Base-by-base conservation (phyloP, 768 basidiomycete species). In the Porpolomopsis calyptriformis region DNA sequence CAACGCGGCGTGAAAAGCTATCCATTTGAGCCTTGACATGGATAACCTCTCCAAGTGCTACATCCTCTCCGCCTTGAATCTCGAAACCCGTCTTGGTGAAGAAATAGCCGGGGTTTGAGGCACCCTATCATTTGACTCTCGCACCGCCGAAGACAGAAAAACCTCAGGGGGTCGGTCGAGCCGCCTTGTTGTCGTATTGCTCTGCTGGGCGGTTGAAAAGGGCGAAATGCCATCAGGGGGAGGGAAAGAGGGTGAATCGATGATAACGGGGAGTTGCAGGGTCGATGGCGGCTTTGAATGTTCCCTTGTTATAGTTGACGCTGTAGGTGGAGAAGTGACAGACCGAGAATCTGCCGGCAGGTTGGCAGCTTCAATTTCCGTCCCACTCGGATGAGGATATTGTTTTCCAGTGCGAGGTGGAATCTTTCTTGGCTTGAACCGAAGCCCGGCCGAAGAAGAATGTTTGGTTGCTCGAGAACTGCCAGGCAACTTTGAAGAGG, bases 61-160 rank as follows among this genome's bases (percentile, higher is more conserved):
- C 48, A 43, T 51, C 41, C 63, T 59, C 45, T 61, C 66, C 45
- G 59, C 57, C 60, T 61, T 64, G 46, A 68, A 69, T 46, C 57
- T 60, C 0, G 70, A 67, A 16, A 57, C 49, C 44, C 54, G 55
- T 16, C 41, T 44, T 12, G 47, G 43, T 33, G 40, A 36, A 1
- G 45, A 59, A 60, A 51, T 63, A 64, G 37, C 56, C 51, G 10
- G 63, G 63, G 45, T 58, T 63, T 47, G 57, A 55, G 29, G 53
- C 44, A 14, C 9, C 41, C 26, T 11, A 49, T 12, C 6, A 6
- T 25, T 23, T 4, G 40, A 31, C 26, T 67, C 62, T 8, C 48
- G 42, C 1, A 64, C 62, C 19, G 45, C 52, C 23, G 59, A 52
- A 16, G 59, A 54, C 47, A 67, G 56, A 4, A 62, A n/a, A n/a